These are phyloP conservation scores for Lipomyces sp. DNA, from an alignment of 805 yeast genomes.

Conservation along the genomic window DNA sequence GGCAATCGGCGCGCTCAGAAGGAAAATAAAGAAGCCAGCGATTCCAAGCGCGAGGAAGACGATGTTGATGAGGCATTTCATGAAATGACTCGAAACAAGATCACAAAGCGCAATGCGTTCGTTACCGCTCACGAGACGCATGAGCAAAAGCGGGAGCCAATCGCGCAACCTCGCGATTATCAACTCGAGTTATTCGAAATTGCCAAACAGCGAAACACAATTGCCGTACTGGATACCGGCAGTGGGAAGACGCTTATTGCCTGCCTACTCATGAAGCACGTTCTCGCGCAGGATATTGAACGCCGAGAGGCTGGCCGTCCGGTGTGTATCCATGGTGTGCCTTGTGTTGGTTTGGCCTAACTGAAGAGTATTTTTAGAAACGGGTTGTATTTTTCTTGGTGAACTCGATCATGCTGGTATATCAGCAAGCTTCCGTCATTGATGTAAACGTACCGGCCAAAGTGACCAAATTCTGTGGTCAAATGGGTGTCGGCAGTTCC, in stretches of 20 bases:
- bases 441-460: background rate
- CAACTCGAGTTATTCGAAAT: conserved; percentile 15
- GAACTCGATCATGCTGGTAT: conserved; percentile 6
- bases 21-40: too few relatives aligned
- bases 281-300: conserved; percentile 1
- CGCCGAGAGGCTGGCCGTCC: background rate
- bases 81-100: background rate
- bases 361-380: background rate
- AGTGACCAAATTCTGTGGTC: conserved; percentile 3
- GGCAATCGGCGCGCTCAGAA: too few relatives aligned
- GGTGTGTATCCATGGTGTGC: background rate
- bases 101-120: background rate
- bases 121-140: background rate
- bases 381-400: conserved; percentile 6
- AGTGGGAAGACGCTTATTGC: conserved; percentile 16
- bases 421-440: conserved; percentile 7
- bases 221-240: conserved; percentile 16
- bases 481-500: conserved; percentile 2
- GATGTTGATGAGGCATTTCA: too few relatives aligned
- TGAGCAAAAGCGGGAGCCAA: background rate
- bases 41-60: too few relatives aligned
- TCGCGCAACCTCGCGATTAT: conserved; percentile 1
- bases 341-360: background rate
- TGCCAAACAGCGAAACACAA: conserved; percentile 3
- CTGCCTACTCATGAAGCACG: conserved; percentile 2